phyloP scores from a whole-genome alignment of 805 yeast genomes.

The Yarrowia sp. region DNA sequence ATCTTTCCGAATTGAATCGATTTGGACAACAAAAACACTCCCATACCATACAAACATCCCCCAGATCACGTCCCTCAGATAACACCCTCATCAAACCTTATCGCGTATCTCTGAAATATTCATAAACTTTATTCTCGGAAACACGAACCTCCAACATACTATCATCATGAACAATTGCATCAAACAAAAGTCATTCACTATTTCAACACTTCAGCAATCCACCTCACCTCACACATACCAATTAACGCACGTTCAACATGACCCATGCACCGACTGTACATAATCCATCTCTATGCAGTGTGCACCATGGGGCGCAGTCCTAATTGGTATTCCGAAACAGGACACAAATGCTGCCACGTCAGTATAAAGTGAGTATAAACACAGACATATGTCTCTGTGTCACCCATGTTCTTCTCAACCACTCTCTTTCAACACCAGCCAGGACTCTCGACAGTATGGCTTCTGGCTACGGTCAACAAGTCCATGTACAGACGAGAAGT shows the following conservation, averaged over 20 bases:
- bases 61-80: no score
- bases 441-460: slow-evolving; percentile 7
- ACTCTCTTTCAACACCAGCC: slow-evolving; percentile 11
- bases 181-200: no score
- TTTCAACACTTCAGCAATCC: no score
- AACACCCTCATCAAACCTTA: no score
- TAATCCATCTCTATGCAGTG: neutral
- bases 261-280: neutral
- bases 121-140: no score
- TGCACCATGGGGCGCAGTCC: neutral
- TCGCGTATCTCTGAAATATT: no score
- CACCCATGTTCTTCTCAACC: slow-evolving; percentile 13
- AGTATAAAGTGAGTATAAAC: neutral
- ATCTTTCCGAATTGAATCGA: no score
- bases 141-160: no score
- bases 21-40: no score
- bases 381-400: neutral
- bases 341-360: neutral
- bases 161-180: no score
- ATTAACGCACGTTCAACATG: neutral
- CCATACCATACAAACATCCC: no score
- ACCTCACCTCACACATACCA: no score
- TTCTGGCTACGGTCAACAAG: slow-evolving; percentile 11
- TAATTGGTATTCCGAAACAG: neutral
- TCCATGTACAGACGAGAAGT: neutral